phyloP scores from a whole-genome alignment of 176 grass and related monocot species.

The Avena atlantica region DNA sequence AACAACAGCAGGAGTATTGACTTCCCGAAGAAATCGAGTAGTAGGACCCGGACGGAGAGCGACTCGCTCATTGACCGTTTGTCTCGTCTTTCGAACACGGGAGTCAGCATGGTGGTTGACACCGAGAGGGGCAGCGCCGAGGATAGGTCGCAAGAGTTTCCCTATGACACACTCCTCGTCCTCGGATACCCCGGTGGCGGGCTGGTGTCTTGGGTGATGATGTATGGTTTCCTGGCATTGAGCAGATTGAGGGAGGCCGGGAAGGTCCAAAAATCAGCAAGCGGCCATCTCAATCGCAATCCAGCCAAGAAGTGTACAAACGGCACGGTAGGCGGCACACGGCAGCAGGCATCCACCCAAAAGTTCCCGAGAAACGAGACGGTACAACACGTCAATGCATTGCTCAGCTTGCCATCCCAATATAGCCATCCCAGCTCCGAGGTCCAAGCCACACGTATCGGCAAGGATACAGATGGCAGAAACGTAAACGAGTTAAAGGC shows the following conservation, averaged over 20 bases:
- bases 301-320: conserved; percentile 19
- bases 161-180: not conserved
- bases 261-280: not conserved
- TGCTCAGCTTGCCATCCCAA: not conserved
- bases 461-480: not conserved
- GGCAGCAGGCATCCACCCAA: not conserved
- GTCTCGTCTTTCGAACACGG: not conserved
- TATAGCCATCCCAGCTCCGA: not conserved
- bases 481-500: not conserved
- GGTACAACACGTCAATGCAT: not conserved
- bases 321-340: not conserved
- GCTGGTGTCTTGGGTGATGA: not conserved
- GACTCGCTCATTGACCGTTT: conserved; percentile 10
- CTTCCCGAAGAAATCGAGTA: too few relatives aligned
- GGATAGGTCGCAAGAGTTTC: not conserved
- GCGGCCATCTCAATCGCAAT: not conserved
- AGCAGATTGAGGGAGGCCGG: not conserved
- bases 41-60: not conserved
- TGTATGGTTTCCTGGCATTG: not conserved
- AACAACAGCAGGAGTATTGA: too few relatives aligned
- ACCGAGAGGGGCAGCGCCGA: not conserved
- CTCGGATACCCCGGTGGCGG: too few relatives aligned
- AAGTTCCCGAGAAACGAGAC: not conserved
- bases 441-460: not conserved
- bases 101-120: not conserved